These are phyloP conservation scores for Chlamydomonas urium DNA, from an alignment of 139 green algal species.

Conservation along the genomic window DNA sequence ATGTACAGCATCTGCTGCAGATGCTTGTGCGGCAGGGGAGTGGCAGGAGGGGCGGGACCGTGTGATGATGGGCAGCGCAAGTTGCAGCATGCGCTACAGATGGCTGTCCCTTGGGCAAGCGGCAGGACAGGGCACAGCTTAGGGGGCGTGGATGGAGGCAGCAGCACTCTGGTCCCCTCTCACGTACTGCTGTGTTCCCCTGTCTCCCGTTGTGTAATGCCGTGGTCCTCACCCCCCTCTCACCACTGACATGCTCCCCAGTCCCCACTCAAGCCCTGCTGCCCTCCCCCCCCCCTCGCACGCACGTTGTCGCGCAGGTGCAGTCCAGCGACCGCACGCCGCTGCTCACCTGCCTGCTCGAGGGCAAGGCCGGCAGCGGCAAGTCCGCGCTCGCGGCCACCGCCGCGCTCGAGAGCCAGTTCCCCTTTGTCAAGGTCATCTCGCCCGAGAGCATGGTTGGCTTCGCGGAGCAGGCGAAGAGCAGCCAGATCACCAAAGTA, in stretches of 20 bases:
- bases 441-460: conserved; percentile 84
- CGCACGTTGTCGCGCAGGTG: conserved; percentile 45
- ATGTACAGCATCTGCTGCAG: too few relatives aligned
- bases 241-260: too few relatives aligned
- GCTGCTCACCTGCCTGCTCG: conserved; percentile 82
- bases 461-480: conserved; percentile 66
- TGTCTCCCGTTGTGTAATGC: too few relatives aligned
- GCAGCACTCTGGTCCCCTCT: too few relatives aligned
- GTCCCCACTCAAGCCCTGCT: background rate
- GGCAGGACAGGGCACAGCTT: too few relatives aligned
- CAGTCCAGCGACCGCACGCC: conserved; percentile 76
- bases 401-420: conserved; percentile 77
- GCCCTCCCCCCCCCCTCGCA: background rate
- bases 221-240: too few relatives aligned
- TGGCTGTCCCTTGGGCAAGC: too few relatives aligned
- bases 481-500: conserved; percentile 36
- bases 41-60: background rate
- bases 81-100: background rate
- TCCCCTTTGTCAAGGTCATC: conserved; percentile 94
- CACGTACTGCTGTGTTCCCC: too few relatives aligned
- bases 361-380: conserved; percentile 78
- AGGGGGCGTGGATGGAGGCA: too few relatives aligned
- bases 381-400: conserved; percentile 94
- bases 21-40: too few relatives aligned
- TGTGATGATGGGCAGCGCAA: background rate